phyloP scores from a whole-genome alignment of 495 filamentous ascomycete species.

The Neurospora sp. region DNA sequence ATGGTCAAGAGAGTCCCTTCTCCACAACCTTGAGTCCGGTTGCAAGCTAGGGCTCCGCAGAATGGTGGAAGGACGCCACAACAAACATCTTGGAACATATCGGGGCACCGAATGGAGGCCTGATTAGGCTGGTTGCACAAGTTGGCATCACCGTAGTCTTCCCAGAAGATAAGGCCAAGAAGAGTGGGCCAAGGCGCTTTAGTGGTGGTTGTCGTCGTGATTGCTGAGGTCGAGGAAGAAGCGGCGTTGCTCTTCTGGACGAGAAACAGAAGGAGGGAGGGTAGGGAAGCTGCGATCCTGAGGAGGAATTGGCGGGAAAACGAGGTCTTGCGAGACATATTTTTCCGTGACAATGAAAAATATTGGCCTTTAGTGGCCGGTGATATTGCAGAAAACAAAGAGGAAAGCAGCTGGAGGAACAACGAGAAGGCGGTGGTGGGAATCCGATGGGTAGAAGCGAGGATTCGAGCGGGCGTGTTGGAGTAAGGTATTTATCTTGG shows the following conservation, averaged over 20 bases:
- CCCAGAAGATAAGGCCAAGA: neutral
- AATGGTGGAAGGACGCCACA: neutral
- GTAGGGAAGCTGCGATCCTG: neutral
- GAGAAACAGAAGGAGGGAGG: neutral
- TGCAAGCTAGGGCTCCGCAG: neutral
- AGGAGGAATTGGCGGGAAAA: no score
- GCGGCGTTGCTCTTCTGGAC: neutral
- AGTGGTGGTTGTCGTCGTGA: neutral
- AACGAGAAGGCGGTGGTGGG: no score
- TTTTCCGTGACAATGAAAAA: no score
- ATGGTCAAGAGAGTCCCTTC: neutral
- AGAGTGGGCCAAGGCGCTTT: neutral
- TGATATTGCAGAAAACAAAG: no score
- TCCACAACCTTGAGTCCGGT: neutral
- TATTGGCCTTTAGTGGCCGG: no score
- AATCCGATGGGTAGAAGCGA: no score
- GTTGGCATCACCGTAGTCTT: neutral
- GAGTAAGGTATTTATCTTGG: no score
- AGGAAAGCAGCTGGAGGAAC: no score
- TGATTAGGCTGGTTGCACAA: neutral
- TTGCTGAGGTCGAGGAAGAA: neutral
- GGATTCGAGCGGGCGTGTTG: no score
- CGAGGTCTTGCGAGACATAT: no score
- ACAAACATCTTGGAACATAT: neutral
- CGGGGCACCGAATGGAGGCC: neutral